A percentile compares a stretch with the other conserved stretches of the same genome.
These are phyloP conservation scores for Citrullus amarus DNA, from an alignment of 306 rosid species.

Conservation along the genomic window DNA sequence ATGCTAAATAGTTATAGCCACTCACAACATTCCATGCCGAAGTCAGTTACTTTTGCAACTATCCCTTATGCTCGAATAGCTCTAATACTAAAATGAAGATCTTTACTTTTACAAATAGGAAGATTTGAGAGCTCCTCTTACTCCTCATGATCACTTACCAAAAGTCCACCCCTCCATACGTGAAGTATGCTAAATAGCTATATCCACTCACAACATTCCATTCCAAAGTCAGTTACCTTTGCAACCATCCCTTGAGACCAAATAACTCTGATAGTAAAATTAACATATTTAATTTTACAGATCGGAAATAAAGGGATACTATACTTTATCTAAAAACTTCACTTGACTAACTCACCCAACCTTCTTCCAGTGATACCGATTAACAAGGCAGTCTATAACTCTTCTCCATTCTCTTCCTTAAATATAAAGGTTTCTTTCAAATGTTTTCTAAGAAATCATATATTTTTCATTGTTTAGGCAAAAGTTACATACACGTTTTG, in stretches of 20 bases:
- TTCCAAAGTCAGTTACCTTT: neutral
- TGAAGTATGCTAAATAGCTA: neutral
- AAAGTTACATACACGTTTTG: neutral
- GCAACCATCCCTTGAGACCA: too few species aligned
- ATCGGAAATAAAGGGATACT: neutral
- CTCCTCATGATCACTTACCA: neutral
- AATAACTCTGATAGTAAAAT: too few species aligned
- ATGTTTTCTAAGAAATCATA: neutral
- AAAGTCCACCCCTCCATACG: neutral
- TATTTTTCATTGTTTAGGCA: neutral
- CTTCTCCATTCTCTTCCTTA: neutral
- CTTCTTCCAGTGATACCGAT: neutral
- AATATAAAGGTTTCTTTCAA: neutral
- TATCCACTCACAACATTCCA: neutral
- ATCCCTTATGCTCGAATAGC: neutral
- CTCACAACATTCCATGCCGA: neutral
- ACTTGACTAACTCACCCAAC: neutral
- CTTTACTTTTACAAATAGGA: too few species aligned
- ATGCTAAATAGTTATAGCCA: neutral
- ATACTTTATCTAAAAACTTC: neutral
- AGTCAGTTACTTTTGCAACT: neutral
- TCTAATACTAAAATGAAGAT: neutral
- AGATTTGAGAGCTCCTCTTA: neutral
- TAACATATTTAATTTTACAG: neutral
- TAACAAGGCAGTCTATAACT: neutral